These are phyloP conservation scores for Diplodia intermedia DNA, from an alignment of 2,329 filamentous ascomycete genomes.

Conservation along the genomic window DNA sequence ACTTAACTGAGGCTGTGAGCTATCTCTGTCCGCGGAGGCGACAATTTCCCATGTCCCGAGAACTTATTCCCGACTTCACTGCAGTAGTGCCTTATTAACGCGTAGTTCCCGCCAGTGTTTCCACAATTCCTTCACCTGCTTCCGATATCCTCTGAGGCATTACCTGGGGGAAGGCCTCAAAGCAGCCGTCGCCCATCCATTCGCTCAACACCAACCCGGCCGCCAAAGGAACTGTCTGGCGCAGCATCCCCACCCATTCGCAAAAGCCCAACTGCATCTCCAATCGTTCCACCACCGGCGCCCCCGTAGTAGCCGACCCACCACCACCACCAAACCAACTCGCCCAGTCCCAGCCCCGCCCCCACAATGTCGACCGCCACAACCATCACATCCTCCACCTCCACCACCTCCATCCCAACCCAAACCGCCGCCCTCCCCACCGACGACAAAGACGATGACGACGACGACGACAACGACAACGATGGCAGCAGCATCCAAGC, in stretches of 20 bases:
- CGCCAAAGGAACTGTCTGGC: neutral
- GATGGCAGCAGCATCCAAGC: neutral
- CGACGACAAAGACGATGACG: conserved; percentile 7
- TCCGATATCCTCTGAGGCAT: neutral
- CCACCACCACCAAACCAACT: too few species aligned
- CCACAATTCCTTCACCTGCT: neutral
- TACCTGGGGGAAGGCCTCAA: neutral
- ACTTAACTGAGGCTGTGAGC: neutral
- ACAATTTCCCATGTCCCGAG: neutral
- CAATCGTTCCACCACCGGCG: neutral
- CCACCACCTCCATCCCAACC: neutral
- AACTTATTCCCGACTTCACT: neutral
- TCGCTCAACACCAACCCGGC: neutral
- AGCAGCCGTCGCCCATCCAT: too few species aligned
- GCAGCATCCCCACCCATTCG: neutral
- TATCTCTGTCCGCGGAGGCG: neutral
- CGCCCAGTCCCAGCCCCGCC: neutral
- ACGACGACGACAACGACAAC: conserved; percentile 3
- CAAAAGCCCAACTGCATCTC: too few species aligned
- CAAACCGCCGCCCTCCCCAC: neutral
- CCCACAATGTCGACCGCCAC: neutral
- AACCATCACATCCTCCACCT: neutral
- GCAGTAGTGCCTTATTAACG: neutral
- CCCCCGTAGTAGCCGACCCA: too few species aligned
- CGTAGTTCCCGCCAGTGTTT: neutral